A percentile compares a stretch with the other conserved stretches of the same genome.
Conservation (phyloP, 371 early-diverging fungal species). For the Lichtheimia ornata region DNA sequence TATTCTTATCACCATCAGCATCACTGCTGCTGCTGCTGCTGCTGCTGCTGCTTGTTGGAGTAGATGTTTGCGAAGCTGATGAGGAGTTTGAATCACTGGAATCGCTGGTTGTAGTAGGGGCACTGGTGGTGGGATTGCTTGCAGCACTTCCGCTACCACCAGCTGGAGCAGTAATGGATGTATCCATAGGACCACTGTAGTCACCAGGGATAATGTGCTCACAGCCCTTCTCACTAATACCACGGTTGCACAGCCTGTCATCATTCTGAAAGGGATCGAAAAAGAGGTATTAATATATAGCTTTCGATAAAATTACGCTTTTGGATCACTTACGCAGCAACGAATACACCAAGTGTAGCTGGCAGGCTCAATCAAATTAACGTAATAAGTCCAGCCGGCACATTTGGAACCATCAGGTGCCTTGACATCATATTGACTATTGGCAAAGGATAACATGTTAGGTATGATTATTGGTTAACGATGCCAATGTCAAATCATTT, state of each 20-base stretch:
- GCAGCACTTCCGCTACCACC: not conserved
- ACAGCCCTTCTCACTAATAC: conserved; percentile 43
- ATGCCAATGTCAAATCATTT: not conserved
- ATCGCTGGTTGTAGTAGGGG: not conserved
- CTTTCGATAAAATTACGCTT: conserved; percentile 2
- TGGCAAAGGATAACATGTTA: not conserved
- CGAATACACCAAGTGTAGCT: conserved; percentile 51
- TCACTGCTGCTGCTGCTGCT: too few species aligned
- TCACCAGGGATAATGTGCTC: conserved; percentile 40
- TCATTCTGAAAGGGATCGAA: not conserved
- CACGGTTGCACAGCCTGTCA: conserved; percentile 25
- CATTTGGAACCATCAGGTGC: conserved; percentile 50
- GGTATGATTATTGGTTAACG: too few species aligned
- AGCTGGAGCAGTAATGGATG: conserved; percentile 7
- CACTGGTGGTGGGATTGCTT: conserved; percentile 3
- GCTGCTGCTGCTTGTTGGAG: too few species aligned
- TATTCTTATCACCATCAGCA: not conserved
- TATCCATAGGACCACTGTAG: conserved; percentile 33
- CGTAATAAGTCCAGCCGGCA: conserved; percentile 50
- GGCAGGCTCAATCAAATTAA: conserved; percentile 55
- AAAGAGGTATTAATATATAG: not conserved
- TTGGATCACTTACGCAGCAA: conserved; percentile 47
- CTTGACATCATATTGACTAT: conserved; percentile 43
- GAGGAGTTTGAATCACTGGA: too few species aligned
- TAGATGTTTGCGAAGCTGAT: too few species aligned